Conservation (phyloP, 2,329 filamentous ascomycete species). For the Capronia americana region DNA sequence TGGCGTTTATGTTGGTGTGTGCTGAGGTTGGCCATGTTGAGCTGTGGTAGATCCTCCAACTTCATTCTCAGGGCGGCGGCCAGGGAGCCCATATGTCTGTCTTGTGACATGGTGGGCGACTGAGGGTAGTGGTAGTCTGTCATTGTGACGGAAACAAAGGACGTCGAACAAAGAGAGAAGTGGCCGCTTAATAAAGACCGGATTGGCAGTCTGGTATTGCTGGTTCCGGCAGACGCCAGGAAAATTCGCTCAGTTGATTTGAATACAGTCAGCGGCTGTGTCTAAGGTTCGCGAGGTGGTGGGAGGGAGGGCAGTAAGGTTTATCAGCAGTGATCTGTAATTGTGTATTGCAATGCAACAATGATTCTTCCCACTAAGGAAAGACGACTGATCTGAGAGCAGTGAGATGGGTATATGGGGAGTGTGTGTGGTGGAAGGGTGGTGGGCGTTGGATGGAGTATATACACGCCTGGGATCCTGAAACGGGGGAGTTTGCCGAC, state of each 20-base stretch:
- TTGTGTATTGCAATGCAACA: not conserved
- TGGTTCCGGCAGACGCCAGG: not conserved
- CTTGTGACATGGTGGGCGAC: slow-evolving; percentile 34
- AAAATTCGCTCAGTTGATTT: slow-evolving; percentile 8
- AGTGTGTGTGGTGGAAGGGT: slow-evolving; percentile 14
- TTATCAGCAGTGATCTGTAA: not conserved
- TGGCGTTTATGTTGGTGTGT: slow-evolving; percentile 28
- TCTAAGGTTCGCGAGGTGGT: not conserved
- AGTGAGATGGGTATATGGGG: slow-evolving; percentile 13
- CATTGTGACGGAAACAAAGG: slow-evolving; percentile 22
- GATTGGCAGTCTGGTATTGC: not conserved
- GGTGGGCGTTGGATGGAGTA: slow-evolving; percentile 31
- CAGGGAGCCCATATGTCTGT: slow-evolving; percentile 38
- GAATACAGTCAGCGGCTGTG: slow-evolving; percentile 32
- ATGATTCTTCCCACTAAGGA: not conserved
- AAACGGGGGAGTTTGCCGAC: slow-evolving; percentile 32
- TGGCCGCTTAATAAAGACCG: slow-evolving; percentile 15
- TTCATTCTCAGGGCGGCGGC: slow-evolving; percentile 38
- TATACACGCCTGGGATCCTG: slow-evolving; percentile 28
- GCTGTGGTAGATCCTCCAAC: slow-evolving; percentile 36
- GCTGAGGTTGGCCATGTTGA: slow-evolving; percentile 34
- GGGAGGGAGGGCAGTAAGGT: not conserved
- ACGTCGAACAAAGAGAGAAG: slow-evolving; percentile 9
- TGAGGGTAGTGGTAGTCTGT: slow-evolving; percentile 33
- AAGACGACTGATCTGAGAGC: not conserved